Conservation (phyloP, 306 rosid genomes). For the Alnus glutinosa region DNA sequence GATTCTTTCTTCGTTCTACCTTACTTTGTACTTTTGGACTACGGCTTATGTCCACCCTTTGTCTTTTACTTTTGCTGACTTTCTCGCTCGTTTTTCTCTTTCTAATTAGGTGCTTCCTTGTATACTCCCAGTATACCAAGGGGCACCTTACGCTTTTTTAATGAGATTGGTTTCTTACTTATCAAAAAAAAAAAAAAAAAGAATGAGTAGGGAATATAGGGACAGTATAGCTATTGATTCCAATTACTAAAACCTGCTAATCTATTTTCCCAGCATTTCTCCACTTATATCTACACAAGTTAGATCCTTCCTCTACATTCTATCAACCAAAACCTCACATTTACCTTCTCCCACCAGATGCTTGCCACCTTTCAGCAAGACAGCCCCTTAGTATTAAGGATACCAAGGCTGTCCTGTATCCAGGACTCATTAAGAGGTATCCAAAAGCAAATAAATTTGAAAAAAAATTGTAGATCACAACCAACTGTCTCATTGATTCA, state of each 20-base stretch:
- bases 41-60: too few relatives aligned
- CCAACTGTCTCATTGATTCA: neutral
- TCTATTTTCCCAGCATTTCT: neutral
- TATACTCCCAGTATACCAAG: too few relatives aligned
- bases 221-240: neutral
- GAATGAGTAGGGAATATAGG: neutral
- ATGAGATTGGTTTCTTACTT: too few relatives aligned
- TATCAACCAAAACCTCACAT: neutral
- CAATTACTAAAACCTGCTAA: neutral
- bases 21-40: too few relatives aligned
- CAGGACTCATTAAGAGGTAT: neutral
- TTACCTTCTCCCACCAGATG: neutral
- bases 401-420: neutral
- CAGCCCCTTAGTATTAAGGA: neutral
- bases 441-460: neutral
- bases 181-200: neutral
- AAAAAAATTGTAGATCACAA: neutral
- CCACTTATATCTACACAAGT: neutral
- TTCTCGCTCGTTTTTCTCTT: too few relatives aligned
- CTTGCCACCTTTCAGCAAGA: conserved; percentile 6
- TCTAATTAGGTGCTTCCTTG: too few relatives aligned
- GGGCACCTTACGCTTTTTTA: too few relatives aligned
- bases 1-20: too few relatives aligned
- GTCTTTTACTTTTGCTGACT: too few relatives aligned
- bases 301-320: neutral